Base-by-base conservation (phyloP, 2,329 filamentous ascomycete genomes). In the Colletotrichum zoysiae region DNA sequence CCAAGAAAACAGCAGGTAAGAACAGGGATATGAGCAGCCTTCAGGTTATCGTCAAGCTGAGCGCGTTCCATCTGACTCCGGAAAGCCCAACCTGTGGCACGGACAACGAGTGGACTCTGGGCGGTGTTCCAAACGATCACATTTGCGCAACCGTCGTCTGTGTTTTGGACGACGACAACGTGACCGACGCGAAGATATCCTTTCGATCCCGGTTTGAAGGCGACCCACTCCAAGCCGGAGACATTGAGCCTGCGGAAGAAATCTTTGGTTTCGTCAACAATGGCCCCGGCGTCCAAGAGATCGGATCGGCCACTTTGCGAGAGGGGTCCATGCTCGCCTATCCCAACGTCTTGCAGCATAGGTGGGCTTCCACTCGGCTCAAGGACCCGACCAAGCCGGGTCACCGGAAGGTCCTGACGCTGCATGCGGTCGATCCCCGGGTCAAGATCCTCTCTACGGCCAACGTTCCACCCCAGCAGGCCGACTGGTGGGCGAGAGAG, bases 71-170 rank as follows among this genome's bases (percentile, higher is more conserved):
- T 3, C 59, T 4, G 20, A 64, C 66, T 9, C 38, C 58, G 5
- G 50, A 64, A n/a, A 51, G 11, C 26, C 56, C 56, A 2, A 23
- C 56, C 6, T 62, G 33, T 26, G 23, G 62, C 26, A 16, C 26
- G 8, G 11, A 14, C 8, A 61, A 38, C 18, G 35, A 48, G 12
- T 68, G 59, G 18, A 8, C n/a, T 35, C 16, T 74, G 30, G 68
- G 65, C 18, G 68, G 68, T 14, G 48, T 42, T 14, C 61, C 65
- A 38, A 77, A 77, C 53, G 76, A 76, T 14, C 78, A 76, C 46
- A 74, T 79, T 11, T 77, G 76, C 42, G 76, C 76, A n/a, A 78
- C 76, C 3, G 76, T 77, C 38, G 68, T 79, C 14, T 78, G 78
- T 67, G 74, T 76, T 40, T 79, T 76, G 46, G 78, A 79, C 56